Percentiles rank a stretch among this genome's conserved stretches.
Conservation (phyloP, 129 eudicot species). For the Logfia minima region DNA sequence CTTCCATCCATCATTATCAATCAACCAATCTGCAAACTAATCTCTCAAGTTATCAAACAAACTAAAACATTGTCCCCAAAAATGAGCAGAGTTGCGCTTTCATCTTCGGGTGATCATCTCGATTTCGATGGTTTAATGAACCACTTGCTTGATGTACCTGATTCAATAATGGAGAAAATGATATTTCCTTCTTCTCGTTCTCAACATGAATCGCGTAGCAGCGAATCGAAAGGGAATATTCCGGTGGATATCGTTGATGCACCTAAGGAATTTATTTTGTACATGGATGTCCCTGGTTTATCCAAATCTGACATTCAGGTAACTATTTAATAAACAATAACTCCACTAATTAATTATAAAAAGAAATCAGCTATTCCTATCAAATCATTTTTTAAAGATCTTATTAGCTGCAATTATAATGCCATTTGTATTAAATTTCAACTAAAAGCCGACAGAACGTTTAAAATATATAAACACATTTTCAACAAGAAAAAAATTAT, state of each 20-base stretch:
- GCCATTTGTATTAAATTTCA: too few species aligned
- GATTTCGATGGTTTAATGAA: constrained; percentile 36
- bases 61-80: too few species aligned
- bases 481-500: too few species aligned
- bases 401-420: not conserved
- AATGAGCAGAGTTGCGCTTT: constrained; percentile 49
- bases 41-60: not conserved
- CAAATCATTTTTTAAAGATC: too few species aligned
- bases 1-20: not conserved
- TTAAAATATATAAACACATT: too few species aligned
- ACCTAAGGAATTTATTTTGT: constrained; percentile 48
- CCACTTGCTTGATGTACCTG: constrained; percentile 53
- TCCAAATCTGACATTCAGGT: constrained; percentile 90
- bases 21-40: not conserved
- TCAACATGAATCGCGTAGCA: constrained; percentile 20
- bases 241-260: constrained; percentile 61
- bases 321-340: not conserved
- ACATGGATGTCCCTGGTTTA: constrained; percentile 76
- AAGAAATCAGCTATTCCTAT: too few species aligned
- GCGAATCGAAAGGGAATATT: constrained; percentile 25
- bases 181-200: constrained; percentile 29
- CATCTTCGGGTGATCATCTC: constrained; percentile 5
- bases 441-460: too few species aligned
- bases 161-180: constrained; percentile 28
- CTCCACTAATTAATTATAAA: not conserved